Evolutionary conservation across 1,139 yeast genomes (phyloP), one percentile per base, ranked within the genome.

Genomic region (Geotrichum bryndzae): DNA sequence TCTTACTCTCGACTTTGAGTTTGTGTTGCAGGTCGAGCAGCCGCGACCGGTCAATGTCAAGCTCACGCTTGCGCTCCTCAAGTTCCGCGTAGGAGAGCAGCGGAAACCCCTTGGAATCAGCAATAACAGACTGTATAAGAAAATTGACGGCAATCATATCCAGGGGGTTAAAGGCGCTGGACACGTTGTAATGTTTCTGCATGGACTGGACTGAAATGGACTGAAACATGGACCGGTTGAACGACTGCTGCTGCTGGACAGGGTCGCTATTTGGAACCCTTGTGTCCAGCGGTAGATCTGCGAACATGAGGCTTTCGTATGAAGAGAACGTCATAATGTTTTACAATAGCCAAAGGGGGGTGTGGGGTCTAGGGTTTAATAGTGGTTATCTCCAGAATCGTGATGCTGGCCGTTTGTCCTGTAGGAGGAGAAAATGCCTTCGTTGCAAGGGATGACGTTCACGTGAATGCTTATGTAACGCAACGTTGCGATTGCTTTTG

Each of bases 21-120:
- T 73, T 71, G 59, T 68, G 69, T 38, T 62, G 60, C 33, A 72
- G 54, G 48, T 74, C 76, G 18, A 58, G 61, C 38, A 70, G 62
- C 27, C 73, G 65, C 5, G 71, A 65, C 10, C 64, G 59, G 33
- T 73, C 65, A 38, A 66, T 54, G 6, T 62, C 54, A 50, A 67
- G 61, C 65, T 72, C 74, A 52, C 69, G 68, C 54, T 69, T 70
- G 38, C 65, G 59, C 25, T 67, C 68, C 46, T 71, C 72, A 23
- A 74, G 66, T 60, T 75, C 77, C 54, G 68, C 71, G 54, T 71
- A 70, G n/a, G 74, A 68, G 56, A 74, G 65, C 8, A 73, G 63
- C 62, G 66, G 65, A 64, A 61, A 72, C 48, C 71, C 70, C 56
- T 66, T 64, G 15, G 74, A 66, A 53, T 69, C 74, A 2, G 74